Base-by-base conservation (phyloP, 306 rosid genomes). In the Ormosia emarginata region DNA sequence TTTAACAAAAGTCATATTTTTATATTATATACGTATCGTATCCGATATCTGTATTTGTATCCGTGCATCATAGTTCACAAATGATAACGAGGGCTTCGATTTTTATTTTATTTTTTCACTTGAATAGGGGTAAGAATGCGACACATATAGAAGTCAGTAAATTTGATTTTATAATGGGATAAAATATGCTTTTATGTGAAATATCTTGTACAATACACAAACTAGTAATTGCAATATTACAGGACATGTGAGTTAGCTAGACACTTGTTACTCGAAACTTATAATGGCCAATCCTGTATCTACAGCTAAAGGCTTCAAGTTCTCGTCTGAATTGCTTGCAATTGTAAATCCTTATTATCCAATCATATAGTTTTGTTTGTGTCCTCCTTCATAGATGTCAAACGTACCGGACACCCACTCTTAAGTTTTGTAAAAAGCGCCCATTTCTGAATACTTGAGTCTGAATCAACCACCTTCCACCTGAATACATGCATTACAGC, bases 391-490 rank as follows among this genome's bases (percentile, higher is more conserved):
- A 85, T 58, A 46, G 68, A 78, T 13, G 86, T 89, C 79, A 95
- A 75, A 17, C 33, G 81, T 7, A 95, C 80, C 0, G 97, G 99
- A 68, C 92, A 95, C 1, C 99, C 97, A 13, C 89, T 91, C 79
- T 68, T 90, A 55, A 95, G 75, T 81, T 83, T 93, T 6, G 95
- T 83, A 79, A 95, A 91, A 58, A 95, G 79, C 0, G 94, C 92
- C 83, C 93, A 86, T 82, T 95, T 95, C 77, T 95, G 87, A 56
- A 87, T 90, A 85, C 97, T 95, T 0, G 93, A 70, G 85, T 91
- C 94, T 2, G 87, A 56, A 82, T 95, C 90, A 4, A 70, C 82
- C 78, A 90, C 95, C 89, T 89, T 79, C 95, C 98, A 93, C 86
- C 97, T 93, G 82, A 66, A 57, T 55, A 59, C 37, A 50, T 30